A percentile compares a stretch with the other conserved stretches of the same genome.
phyloP scores from a whole-genome alignment of 768 basidiomycete genomes.

The Phylloporus rhodoxanthus region DNA sequence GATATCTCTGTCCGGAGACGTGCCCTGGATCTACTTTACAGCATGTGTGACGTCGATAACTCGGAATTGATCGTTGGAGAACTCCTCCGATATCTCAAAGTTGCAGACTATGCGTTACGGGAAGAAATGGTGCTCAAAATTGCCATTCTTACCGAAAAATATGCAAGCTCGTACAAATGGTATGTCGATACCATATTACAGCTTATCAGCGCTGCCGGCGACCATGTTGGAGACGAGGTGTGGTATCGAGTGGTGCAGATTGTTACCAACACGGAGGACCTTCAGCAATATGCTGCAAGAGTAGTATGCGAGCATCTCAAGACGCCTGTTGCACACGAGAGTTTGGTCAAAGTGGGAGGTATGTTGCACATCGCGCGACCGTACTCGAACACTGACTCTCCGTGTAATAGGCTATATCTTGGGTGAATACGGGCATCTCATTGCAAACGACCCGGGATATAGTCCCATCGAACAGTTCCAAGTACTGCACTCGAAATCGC shows the following conservation, averaged over 20 bases:
- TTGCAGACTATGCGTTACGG: constrained; percentile 94
- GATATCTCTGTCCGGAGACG: constrained; percentile 94
- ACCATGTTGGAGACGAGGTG: constrained; percentile 98
- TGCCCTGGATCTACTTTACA: constrained; percentile 92
- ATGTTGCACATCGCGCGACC: constrained; percentile 18
- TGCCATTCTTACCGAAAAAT: constrained; percentile 97
- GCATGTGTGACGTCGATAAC: constrained; percentile 99
- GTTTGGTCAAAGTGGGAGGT: constrained; percentile 95
- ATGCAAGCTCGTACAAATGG: constrained; percentile 96
- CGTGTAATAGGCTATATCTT: constrained; percentile 76
- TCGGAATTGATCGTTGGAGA: constrained; percentile 95
- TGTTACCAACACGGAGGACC: constrained; percentile 95
- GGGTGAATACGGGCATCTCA: constrained; percentile 96
- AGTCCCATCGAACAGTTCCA: constrained; percentile 94
- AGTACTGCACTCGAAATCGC: constrained; percentile 87
- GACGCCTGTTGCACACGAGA: constrained; percentile 82
- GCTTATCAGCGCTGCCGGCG: constrained; percentile 93
- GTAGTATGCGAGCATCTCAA: constrained; percentile 88
- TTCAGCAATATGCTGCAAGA: constrained; percentile 93
- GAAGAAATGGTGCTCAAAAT: constrained; percentile 99
- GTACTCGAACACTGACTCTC: constrained; percentile 9
- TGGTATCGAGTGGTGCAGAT: constrained; percentile 99
- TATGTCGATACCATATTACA: constrained; percentile 98
- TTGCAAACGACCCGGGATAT: constrained; percentile 91
- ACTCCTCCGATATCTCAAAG: constrained; percentile 83